phyloP scores from a whole-genome alignment of 1,139 yeast species.

The Magnusiomyces suaveolens region DNA sequence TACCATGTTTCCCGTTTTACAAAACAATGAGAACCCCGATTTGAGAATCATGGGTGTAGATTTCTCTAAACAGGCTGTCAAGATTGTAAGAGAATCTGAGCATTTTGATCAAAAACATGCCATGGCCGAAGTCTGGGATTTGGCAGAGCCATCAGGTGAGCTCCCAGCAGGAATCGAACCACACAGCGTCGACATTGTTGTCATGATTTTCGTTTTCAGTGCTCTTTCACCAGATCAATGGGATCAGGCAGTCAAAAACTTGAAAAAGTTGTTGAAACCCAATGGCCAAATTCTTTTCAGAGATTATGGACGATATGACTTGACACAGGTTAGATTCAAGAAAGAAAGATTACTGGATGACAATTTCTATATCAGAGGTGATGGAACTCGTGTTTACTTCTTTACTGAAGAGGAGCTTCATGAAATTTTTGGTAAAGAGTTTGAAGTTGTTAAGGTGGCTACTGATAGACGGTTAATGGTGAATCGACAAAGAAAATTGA shows the following conservation, averaged over 20 bases:
- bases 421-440: slow-evolving; percentile 57
- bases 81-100: slow-evolving; percentile 58
- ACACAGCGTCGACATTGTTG: slow-evolving; percentile 78
- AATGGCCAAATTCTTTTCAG: slow-evolving; percentile 85
- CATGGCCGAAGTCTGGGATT: slow-evolving; percentile 90
- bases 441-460: slow-evolving; percentile 64
- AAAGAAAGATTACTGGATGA: slow-evolving; percentile 80
- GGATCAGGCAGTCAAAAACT: slow-evolving; percentile 65
- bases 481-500: slow-evolving; percentile 80
- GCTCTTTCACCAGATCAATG: slow-evolving; percentile 92
- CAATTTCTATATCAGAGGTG: slow-evolving; percentile 93
- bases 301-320: slow-evolving; percentile 91
- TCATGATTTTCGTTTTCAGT: slow-evolving; percentile 87
- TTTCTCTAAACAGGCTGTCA: slow-evolving; percentile 83
- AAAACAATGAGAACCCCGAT: slow-evolving; percentile 70
- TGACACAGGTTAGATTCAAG: slow-evolving; percentile 91
- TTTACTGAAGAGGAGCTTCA: slow-evolving; percentile 88
- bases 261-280: slow-evolving; percentile 69
- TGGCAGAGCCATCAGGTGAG: slow-evolving; percentile 62
- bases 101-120: slow-evolving; percentile 56
- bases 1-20: slow-evolving; percentile 81
- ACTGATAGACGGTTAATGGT: slow-evolving; percentile 86
- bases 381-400: slow-evolving; percentile 94
- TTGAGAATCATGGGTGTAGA: slow-evolving; percentile 78
- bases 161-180: slow-evolving; percentile 81